Evolutionary conservation across 345 rosid species (phyloP).

Genomic region (Zanthoxylum bungeanum): DNA sequence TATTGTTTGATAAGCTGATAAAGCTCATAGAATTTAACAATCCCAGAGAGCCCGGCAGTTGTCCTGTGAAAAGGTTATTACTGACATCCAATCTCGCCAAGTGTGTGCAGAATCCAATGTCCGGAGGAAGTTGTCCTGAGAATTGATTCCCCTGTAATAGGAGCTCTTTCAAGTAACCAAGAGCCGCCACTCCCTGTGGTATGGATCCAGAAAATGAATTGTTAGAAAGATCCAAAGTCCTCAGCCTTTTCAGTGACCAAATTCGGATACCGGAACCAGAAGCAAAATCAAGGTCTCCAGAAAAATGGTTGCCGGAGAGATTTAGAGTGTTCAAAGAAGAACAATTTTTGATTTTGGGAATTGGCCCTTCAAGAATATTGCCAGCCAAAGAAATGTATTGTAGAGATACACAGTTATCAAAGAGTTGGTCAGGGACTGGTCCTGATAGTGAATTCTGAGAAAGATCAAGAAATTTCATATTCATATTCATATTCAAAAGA

Average conservation of each 20-base stretch:
- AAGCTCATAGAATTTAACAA: slow-evolving; percentile 38
- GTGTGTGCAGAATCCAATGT: slow-evolving; percentile 71
- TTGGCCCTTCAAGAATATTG: slow-evolving; percentile 62
- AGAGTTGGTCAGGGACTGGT: slow-evolving; percentile 52
- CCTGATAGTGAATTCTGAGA: slow-evolving; percentile 68
- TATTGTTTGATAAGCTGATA: slow-evolving; percentile 55
- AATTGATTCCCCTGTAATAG: slow-evolving; percentile 51
- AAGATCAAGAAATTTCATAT: slow-evolving; percentile 62
- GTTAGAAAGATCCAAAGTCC: slow-evolving; percentile 65
- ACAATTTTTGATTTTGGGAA: slow-evolving; percentile 58
- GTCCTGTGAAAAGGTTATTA: slow-evolving; percentile 53
- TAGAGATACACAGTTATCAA: slow-evolving; percentile 45
- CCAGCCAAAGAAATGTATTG: slow-evolving; percentile 53
- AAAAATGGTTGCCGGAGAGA: slow-evolving; percentile 64
- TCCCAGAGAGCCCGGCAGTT: slow-evolving; percentile 48
- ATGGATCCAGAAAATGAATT: slow-evolving; percentile 58
- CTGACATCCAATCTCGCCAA: slow-evolving; percentile 53
- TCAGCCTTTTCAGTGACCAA: slow-evolving; percentile 53
- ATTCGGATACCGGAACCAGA: too few species aligned
- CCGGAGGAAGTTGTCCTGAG: slow-evolving; percentile 62
- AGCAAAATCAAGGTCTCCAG: slow-evolving; percentile 50
- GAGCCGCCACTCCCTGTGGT: slow-evolving; percentile 42
- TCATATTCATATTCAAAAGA: slow-evolving; percentile 30
- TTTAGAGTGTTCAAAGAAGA: slow-evolving; percentile 53
- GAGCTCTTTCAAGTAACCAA: slow-evolving; percentile 60